These are phyloP conservation scores for Vitis hybrid DNA, from an alignment of 177 flowering plant genomes.

Conservation along the genomic window DNA sequence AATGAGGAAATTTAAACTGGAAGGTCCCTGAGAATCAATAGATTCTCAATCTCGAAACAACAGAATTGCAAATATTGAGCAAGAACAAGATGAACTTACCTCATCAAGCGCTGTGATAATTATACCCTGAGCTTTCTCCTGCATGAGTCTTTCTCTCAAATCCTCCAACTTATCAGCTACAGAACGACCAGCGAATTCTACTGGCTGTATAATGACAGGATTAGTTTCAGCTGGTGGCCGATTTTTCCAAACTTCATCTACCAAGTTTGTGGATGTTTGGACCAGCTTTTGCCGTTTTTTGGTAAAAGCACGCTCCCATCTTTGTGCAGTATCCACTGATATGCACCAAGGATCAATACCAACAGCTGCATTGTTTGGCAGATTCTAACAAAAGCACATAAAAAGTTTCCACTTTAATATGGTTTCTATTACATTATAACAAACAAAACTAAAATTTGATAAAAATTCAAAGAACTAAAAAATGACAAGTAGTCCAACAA, in stretches of 20 bases:
- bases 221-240: constrained; percentile 61
- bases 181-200: constrained; percentile 74
- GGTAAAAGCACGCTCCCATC: constrained; percentile 77
- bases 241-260: constrained; percentile 83
- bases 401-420: neutral
- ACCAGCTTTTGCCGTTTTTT: constrained; percentile 66
- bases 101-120: constrained; percentile 82
- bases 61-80: neutral
- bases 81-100: constrained; percentile 31
- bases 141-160: constrained; percentile 60
- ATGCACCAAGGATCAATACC: constrained; percentile 94
- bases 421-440: neutral
- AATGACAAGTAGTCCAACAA: too few relatives aligned
- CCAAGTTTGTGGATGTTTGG: constrained; percentile 70
- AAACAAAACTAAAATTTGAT: neutral
- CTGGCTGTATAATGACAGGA: constrained; percentile 68
- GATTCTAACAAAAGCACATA: constrained; percentile 44
- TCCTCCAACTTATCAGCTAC: constrained; percentile 73
- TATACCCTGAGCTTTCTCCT: constrained; percentile 68
- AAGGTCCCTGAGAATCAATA: neutral
- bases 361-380: constrained; percentile 63
- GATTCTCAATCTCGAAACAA: neutral
- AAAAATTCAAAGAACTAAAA: neutral
- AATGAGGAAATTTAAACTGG: neutral
- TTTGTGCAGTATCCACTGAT: constrained; percentile 83